A percentile compares a stretch with the other conserved stretches of the same genome.
Evolutionary conservation across 208 protist species (phyloP).

Genomic region (Trypanosomatidae sp.): DNA sequence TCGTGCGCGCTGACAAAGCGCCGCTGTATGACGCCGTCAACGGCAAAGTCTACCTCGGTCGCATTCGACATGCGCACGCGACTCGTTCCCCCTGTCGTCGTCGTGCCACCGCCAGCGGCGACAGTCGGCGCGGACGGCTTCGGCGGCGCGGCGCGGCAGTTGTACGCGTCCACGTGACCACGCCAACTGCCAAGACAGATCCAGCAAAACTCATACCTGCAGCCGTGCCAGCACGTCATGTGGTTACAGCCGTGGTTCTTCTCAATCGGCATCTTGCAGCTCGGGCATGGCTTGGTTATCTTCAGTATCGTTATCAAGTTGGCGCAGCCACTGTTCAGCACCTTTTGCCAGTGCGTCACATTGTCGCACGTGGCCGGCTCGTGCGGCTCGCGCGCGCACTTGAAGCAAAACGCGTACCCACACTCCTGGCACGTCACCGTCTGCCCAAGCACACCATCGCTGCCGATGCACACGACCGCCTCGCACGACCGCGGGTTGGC

Average conservation of each 20-base stretch:
- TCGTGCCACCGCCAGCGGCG: no score
- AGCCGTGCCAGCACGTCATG: constrained; percentile 88
- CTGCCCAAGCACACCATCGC: constrained; percentile 12
- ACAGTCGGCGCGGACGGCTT: no score
- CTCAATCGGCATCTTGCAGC: constrained; percentile 61
- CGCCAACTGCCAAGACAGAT: no score
- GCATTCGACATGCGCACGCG: no score
- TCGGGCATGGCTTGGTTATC: constrained; percentile 67
- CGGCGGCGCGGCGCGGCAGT: no score
- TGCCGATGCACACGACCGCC: constrained; percentile 23
- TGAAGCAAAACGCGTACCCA: constrained; percentile 25
- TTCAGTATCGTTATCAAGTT: constrained; percentile 34
- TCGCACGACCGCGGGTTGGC: constrained; percentile 37
- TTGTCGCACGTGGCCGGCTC: constrained; percentile 32
- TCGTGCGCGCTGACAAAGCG: no score
- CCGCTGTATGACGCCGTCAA: no score
- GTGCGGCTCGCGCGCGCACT: constrained; percentile 23
- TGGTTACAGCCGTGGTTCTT: constrained; percentile 91
- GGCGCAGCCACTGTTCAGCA: constrained; percentile 23
- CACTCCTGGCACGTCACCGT: constrained; percentile 38
- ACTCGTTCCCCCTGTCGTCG: no score
- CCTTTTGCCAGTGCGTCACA: constrained; percentile 24
- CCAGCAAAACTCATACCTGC: no score
- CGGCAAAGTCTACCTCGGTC: no score
- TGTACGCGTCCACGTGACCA: no score